Evolutionary conservation across 2,329 filamentous ascomycete species (phyloP), one percentile per base, ranked within the genome.

Genomic region (Chrysosporium queenslandicum): DNA sequence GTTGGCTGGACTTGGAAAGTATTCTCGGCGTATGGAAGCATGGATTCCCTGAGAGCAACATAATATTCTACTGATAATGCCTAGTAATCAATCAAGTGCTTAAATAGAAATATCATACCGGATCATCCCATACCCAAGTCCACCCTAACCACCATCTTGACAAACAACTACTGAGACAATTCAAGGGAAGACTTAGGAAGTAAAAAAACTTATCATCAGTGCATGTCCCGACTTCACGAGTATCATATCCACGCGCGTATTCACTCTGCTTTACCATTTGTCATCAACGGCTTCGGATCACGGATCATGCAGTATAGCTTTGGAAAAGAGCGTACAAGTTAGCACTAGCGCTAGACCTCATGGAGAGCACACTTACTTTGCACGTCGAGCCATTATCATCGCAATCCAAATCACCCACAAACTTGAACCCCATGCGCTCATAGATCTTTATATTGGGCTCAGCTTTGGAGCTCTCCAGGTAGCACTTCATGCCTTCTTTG

Each of bases 361-460:
- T 23, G 23, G 27, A 14, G 12, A 42, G 25, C 12, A 37, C 7
- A 20, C 54, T 56, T 32, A 55, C 42, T 45, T 30, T 50, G 81
- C 79, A 50, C 78, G 82, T 53, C 80, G 82, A 74, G 42, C 77
- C 76, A 58, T 85, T 7, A 78, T 86, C 0, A 58, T 77, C 0
- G 63, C 61, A 7, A 76, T 78, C 7, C 87, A 77, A 59, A 56
- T 76, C 11, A 74, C 79, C 42, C 87, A 82, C 79, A 87, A 87
- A 65, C 64, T 82, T 32, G 68, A 87, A 88, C 4, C 83, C 85
- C 74, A 86, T 77, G 53, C 75, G 76, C 58, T 82, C 77, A 64
- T 88, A 88, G 20, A 88, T 87, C 29, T 75, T 72, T 63, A 85
- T 76, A 59, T 87, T 88, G 0, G 85, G 85, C 55, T 77, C 74